These are phyloP conservation scores for Neurospora sp. DNA, from an alignment of 495 filamentous ascomycete species.

Conservation along the genomic window DNA sequence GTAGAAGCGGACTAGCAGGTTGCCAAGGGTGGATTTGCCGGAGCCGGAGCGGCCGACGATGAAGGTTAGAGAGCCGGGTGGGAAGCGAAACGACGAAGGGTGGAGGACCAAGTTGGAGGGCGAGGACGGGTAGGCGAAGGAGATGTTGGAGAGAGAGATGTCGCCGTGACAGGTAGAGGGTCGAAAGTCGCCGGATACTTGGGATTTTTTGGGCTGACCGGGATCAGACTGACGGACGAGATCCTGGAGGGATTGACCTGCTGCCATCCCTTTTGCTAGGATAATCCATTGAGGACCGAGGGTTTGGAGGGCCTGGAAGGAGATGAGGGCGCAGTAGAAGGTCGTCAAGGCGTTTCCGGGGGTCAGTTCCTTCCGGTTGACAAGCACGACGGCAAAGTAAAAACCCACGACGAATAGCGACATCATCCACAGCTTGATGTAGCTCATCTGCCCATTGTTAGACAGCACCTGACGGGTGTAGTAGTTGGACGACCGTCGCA, in stretches of 20 bases:
- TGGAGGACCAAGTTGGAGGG: slow-evolving; percentile 52
- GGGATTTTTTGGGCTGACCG: neutral
- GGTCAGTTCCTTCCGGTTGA: slow-evolving; percentile 36
- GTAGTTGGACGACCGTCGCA: slow-evolving; percentile 48
- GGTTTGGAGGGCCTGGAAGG: slow-evolving; percentile 60
- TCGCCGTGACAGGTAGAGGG: slow-evolving; percentile 12
- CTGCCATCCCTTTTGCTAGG: slow-evolving; percentile 70
- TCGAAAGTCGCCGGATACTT: neutral
- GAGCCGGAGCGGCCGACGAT: slow-evolving; percentile 82
- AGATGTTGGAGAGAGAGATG: slow-evolving; percentile 41
- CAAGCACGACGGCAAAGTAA: slow-evolving; percentile 70
- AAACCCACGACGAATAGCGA: slow-evolving; percentile 86
- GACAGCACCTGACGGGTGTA: slow-evolving; percentile 60
- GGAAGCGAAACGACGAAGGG: slow-evolving; percentile 52
- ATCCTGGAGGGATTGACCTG: slow-evolving; percentile 49
- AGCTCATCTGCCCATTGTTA: slow-evolving; percentile 59
- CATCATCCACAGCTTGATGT: slow-evolving; percentile 63
- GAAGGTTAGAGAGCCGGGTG: slow-evolving; percentile 64
- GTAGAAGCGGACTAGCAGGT: slow-evolving; percentile 72
- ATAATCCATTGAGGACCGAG: slow-evolving; percentile 67
- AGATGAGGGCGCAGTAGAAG: slow-evolving; percentile 72
- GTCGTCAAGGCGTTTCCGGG: slow-evolving; percentile 71
- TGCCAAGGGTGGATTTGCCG: slow-evolving; percentile 84
- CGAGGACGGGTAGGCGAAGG: slow-evolving; percentile 76
- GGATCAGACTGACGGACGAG: slow-evolving; percentile 11